These are phyloP conservation scores for Cystofilobasidium macerans DNA, from an alignment of 768 basidiomycete species.

Conservation along the genomic window DNA sequence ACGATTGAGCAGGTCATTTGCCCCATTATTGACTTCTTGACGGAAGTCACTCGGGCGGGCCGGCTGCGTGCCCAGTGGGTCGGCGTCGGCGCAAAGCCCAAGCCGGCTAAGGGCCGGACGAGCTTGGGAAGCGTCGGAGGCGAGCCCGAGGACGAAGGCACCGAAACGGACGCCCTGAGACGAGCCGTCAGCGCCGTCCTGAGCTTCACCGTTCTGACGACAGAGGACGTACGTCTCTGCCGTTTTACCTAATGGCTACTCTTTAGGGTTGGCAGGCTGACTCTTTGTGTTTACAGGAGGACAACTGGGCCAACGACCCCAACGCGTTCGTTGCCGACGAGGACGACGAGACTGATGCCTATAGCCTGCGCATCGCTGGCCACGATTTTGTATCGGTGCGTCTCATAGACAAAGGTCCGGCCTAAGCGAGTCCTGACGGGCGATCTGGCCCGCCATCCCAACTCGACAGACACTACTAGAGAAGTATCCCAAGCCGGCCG, in stretches of 20 bases:
- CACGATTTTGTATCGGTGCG: conserved; percentile 56
- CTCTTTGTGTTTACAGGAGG: conserved; percentile 51
- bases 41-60: conserved; percentile 50
- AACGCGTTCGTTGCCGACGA: conserved; percentile 92
- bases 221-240: conserved; percentile 58
- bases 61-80: conserved; percentile 60
- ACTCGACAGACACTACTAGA: conserved; percentile 39
- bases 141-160: conserved; percentile 25
- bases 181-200: conserved; percentile 51
- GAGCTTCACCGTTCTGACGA: conserved; percentile 71
- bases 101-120: neutral
- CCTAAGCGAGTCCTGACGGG: too few relatives aligned
- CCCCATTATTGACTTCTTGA: conserved; percentile 69
- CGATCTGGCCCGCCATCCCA: too few relatives aligned
- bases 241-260: neutral
- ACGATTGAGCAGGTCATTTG: conserved; percentile 60
- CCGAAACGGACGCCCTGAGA: conserved; percentile 36
- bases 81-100: conserved; percentile 34
- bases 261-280: too few relatives aligned
- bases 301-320: conserved; percentile 76
- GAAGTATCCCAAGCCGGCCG: conserved; percentile 34
- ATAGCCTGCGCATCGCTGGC: conserved; percentile 70
- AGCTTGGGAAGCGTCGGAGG: conserved; percentile 5
- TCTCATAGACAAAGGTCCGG: too few relatives aligned
- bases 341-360: conserved; percentile 74